Conservation (phyloP, 345 rosid genomes). For the Rhodamnia argentea region DNA sequence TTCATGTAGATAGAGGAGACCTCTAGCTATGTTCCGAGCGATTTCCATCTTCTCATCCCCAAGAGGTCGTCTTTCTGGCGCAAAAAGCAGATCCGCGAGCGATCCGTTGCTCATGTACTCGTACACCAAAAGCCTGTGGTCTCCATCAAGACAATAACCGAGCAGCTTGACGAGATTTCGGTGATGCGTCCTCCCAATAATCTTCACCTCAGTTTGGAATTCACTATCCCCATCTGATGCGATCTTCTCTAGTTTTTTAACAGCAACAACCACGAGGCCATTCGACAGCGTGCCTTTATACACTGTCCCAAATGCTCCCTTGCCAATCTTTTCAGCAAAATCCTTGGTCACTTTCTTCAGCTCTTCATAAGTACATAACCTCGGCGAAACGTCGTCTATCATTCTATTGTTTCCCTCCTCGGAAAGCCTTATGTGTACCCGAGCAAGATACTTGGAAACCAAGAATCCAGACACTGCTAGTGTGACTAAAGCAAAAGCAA, state of each 20-base stretch:
- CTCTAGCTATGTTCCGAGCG: conserved; percentile 10
- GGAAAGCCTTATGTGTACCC: not conserved
- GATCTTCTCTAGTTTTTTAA: conserved; percentile 6
- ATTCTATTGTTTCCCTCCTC: not conserved
- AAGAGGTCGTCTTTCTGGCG: not conserved
- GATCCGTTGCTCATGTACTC: conserved; percentile 22
- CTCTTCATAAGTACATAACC: conserved; percentile 3
- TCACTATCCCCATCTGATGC: conserved; percentile 5
- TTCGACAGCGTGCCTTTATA: conserved; percentile 6
- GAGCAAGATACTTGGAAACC: not conserved
- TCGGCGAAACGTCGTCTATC: not conserved
- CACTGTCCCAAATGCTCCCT: conserved; percentile 12
- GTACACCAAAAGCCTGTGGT: conserved; percentile 13
- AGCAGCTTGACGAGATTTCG: conserved; percentile 9
- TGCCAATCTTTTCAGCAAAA: conserved; percentile 16
- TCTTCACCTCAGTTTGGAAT: conserved; percentile 11
- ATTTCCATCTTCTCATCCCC: conserved; percentile 8
- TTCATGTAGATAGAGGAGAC: conserved; percentile 9
- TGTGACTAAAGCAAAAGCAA: not conserved
- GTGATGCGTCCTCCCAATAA: conserved; percentile 18
- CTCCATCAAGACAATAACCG: conserved; percentile 6
- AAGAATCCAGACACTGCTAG: not conserved
- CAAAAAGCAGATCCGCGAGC: conserved; percentile 11
- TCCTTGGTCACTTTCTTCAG: conserved; percentile 6
- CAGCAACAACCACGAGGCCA: not conserved